Conservation (phyloP, 345 rosid species). For the Linum trigynum region DNA sequence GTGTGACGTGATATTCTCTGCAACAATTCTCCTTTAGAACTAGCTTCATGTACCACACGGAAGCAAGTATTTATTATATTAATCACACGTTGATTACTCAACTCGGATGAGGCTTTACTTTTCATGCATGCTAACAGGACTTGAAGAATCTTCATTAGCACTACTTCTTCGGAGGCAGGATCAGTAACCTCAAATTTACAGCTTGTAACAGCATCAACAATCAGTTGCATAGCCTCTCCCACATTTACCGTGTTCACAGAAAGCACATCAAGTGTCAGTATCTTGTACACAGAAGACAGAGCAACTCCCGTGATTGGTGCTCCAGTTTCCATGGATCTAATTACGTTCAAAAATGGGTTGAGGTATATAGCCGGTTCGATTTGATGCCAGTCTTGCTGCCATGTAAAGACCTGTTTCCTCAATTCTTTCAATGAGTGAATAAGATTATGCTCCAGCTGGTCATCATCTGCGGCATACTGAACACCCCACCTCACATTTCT, state of each 20-base stretch:
- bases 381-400: conserved; percentile 44
- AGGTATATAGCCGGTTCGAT: conserved; percentile 49
- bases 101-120: conserved; percentile 47
- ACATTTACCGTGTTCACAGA: conserved; percentile 46
- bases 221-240: conserved; percentile 50
- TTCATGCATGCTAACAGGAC: conserved; percentile 73
- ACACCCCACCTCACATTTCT: conserved; percentile 73
- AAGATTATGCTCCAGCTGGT: conserved; percentile 60
- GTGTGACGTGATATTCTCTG: conserved; percentile 69
- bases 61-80: conserved; percentile 57
- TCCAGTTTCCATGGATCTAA: conserved; percentile 64
- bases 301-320: conserved; percentile 80
- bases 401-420: conserved; percentile 50
- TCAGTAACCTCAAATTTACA: conserved; percentile 73
- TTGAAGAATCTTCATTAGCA: conserved; percentile 72
- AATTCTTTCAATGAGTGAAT: conserved; percentile 61
- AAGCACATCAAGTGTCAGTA: conserved; percentile 52
- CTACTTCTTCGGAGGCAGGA: conserved; percentile 72
- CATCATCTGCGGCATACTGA: conserved; percentile 45
- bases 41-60: conserved; percentile 66
- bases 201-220: conserved; percentile 59
- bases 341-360: conserved; percentile 66
- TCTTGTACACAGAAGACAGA: conserved; percentile 60
- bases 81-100: conserved; percentile 66
- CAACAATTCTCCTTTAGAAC: conserved; percentile 61